Base-by-base conservation (phyloP, 495 filamentous ascomycete genomes). In the Friedmanniomyces simplex region DNA sequence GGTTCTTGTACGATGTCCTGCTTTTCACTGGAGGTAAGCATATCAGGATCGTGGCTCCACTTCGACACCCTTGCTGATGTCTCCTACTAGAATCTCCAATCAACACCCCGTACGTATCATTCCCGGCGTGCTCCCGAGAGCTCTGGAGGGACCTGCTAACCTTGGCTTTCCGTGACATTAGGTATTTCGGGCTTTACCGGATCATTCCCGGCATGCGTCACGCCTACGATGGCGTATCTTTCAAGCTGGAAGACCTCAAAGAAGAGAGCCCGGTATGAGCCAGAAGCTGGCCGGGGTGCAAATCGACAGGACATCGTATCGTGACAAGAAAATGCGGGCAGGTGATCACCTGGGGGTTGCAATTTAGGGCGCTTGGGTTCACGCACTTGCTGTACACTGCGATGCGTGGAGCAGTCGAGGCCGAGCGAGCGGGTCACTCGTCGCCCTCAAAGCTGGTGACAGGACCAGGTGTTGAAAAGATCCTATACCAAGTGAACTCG, bases 1-100 rank as follows among this genome's bases (percentile, higher is more conserved):
- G 79, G 8, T 82, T 79, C 66, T 50, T 83, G 21, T 83, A 84
- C 58, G 80, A 85, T 66, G 47, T 79, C 7, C 80, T 84, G 60
- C 71, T 85, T 50, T 84, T 80, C 61, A 80, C 77, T 0, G 80
- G 81, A 11, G 28, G 28, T 32, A 32, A 32, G 28, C 28, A 32
- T 10, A 32, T 32, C 28, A 32, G 28, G 10, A 4, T 3, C 10
- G 10, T 32, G 4, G 28, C 28, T 32, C 28, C n/a, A n/a, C n/a
- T n/a, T 32, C 28, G 28, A 32, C 3, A 32, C 4, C 28, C 28
- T n/a, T n/a, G n/a, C n/a, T n/a, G n/a, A n/a, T n/a, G n/a, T n/a
- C n/a, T n/a, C n/a, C n/a, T n/a, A n/a, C n/a, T 32, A 32, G 72
- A 81, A 39, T 80, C 73, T 45, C 78, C 80, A 0, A 72, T 83